Conservation (phyloP, 306 rosid species). For the Acmispon strigosus region DNA sequence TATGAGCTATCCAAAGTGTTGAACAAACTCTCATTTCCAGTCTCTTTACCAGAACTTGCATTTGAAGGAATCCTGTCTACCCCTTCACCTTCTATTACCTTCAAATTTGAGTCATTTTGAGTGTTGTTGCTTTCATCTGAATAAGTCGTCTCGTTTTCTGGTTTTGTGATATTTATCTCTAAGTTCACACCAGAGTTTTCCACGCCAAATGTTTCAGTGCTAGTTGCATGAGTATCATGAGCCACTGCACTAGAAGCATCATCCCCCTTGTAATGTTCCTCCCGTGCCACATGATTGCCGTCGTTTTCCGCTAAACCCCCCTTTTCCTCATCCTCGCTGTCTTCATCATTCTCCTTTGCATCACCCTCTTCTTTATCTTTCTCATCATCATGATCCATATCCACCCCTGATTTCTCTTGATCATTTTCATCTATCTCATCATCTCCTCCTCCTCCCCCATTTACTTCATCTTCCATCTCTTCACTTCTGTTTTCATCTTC, state of each 20-base stretch:
- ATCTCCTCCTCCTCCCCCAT: slow-evolving; percentile 60
- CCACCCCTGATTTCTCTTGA: slow-evolving; percentile 51
- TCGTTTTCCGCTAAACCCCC: slow-evolving; percentile 41
- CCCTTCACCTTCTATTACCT: slow-evolving; percentile 31
- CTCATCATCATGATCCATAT: slow-evolving; percentile 47
- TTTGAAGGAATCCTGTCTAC: slow-evolving; percentile 26
- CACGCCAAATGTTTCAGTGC: slow-evolving; percentile 31
- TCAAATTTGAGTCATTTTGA: slow-evolving; percentile 29
- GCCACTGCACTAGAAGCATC: slow-evolving; percentile 98
- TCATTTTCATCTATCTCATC: slow-evolving; percentile 79
- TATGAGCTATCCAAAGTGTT: slow-evolving; percentile 22
- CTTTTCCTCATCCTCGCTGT: slow-evolving; percentile 35
- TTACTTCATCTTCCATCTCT: slow-evolving; percentile 47
- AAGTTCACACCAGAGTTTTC: slow-evolving; percentile 36
- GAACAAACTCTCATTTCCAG: slow-evolving; percentile 23
- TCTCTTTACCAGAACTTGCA: slow-evolving; percentile 24
- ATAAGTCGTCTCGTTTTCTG: slow-evolving; percentile 20
- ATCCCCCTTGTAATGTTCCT: slow-evolving; percentile 84
- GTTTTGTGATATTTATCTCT: slow-evolving; percentile 23
- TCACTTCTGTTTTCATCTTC: slow-evolving; percentile 55
- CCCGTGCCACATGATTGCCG: slow-evolving; percentile 74
- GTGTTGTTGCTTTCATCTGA: slow-evolving; percentile 23
- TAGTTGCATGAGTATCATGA: slow-evolving; percentile 52
- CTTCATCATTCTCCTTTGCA: slow-evolving; percentile 40
- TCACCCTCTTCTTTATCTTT: slow-evolving; percentile 43